These are phyloP conservation scores for Skeletonema menzelii DNA, from an alignment of 108 stramenopile species.

Conservation along the genomic window DNA sequence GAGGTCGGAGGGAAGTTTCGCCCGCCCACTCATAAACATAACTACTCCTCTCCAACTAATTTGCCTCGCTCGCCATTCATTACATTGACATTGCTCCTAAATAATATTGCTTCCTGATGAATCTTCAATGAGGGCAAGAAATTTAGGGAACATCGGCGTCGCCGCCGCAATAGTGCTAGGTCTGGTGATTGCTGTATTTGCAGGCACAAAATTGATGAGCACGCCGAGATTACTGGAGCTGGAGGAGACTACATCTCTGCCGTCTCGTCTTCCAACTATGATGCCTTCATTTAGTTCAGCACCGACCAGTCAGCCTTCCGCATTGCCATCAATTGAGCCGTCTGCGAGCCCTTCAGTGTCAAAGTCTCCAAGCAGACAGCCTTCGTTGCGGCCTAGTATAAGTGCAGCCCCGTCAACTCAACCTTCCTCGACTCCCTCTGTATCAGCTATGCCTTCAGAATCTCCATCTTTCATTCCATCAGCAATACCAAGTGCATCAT, in stretches of 20 bases:
- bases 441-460: background rate
- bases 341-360: background rate
- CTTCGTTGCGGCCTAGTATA: background rate
- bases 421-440: background rate
- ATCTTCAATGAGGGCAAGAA: slow-evolving; percentile 3
- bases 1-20: too few relatives aligned
- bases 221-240: background rate
- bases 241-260: background rate
- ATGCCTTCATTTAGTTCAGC: background rate
- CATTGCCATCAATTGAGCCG: background rate
- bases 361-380: background rate
- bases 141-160: background rate
- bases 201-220: background rate
- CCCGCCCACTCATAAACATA: too few relatives aligned
- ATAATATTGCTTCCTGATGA: too few relatives aligned
- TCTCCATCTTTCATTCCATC: background rate
- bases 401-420: background rate
- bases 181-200: background rate
- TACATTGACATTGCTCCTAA: too few relatives aligned
- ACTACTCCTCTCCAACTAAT: too few relatives aligned
- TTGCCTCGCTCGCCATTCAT: too few relatives aligned
- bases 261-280: background rate
- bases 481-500: background rate
- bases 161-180: background rate
- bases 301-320: background rate